Conservation (phyloP, 2,329 filamentous ascomycete genomes). For the Colletotrichum lini region DNA sequence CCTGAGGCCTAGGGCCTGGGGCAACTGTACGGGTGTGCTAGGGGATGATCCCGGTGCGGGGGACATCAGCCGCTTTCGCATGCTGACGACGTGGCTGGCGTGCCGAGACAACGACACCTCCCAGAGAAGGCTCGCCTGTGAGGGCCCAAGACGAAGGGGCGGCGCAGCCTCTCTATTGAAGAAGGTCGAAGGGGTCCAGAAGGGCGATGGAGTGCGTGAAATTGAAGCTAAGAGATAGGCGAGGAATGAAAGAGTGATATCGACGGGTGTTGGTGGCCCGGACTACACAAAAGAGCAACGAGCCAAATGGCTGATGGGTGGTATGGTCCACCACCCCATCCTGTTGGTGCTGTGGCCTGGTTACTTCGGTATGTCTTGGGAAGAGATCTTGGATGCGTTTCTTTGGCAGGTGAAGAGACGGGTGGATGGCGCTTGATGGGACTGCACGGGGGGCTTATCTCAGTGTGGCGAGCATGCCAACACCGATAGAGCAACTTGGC, state of each 20-base stretch:
- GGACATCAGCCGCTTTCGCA: constrained; percentile 33
- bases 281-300: neutral
- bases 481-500: constrained; percentile 41
- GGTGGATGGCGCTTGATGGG: neutral
- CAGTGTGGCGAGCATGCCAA: constrained; percentile 34
- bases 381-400: constrained; percentile 1
- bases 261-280: constrained; percentile 1
- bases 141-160: constrained; percentile 8
- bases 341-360: constrained; percentile 11
- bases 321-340: neutral
- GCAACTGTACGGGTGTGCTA: constrained; percentile 14
- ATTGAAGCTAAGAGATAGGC: constrained; percentile 37
- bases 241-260: constrained; percentile 15
- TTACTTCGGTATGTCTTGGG: constrained; percentile 4
- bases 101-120: constrained; percentile 39
- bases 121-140: constrained; percentile 30
- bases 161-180: constrained; percentile 14
- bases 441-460: constrained; percentile 24
- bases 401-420: constrained; percentile 18
- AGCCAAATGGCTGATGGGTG: neutral
- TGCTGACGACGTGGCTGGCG: constrained; percentile 28
- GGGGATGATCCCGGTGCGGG: constrained; percentile 30
- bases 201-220: constrained; percentile 4
- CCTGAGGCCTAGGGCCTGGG: neutral
- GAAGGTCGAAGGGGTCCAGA: constrained; percentile 19